Base-by-base conservation (phyloP, 257 asterid species). In the Fraxinus pennsylvanica region DNA sequence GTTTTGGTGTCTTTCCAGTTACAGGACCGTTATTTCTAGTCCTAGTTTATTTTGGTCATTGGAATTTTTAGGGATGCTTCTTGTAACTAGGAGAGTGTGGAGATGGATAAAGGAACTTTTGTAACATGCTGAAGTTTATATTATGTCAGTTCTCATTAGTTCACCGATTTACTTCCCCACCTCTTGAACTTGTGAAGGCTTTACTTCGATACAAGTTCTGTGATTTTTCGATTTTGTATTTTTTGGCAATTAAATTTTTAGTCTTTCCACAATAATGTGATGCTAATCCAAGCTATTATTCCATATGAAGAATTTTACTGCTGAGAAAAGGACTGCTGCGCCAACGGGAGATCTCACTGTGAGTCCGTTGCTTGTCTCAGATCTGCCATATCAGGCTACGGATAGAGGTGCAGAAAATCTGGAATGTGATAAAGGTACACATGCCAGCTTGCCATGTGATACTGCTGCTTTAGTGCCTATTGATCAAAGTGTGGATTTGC, bases 271-370 rank as follows among this genome's bases (percentile, higher is more conserved):
- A 63, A 47, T 71, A 66, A 79, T 21, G 54, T 35, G n/a, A 15
- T 78, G 76, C 78, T 83, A 75, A 85, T 75, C 80, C 47, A 22
- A 76, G 65, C 74, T 78, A 29, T 76, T 19, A 41, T 82, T 39
- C 68, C 76, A 52, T 78, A 47, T 82, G 87, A 84, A 93, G 97
- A 86, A 81, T 84, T 90, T 52, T 61, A 80, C 84, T 25, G 71
- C 82, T 21, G 88, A 86, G 81, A 86, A 86, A 78, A 85, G 79
- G 82, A 82, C 78, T 38, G 74, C 78, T 2, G 25, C 79, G 66
- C 72, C 81, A 17, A 74, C 38, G 1, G 93, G 78, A 76, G 90
- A 91, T 79, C 75, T 79, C 27, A 79, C 82, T 74, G 82, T 74
- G 76, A 82, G 81, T 80, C 83, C 90, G 73, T 84, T 90, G 0